Base-by-base conservation (phyloP, 768 basidiomycete genomes). In the Mycena epipterygia region DNA sequence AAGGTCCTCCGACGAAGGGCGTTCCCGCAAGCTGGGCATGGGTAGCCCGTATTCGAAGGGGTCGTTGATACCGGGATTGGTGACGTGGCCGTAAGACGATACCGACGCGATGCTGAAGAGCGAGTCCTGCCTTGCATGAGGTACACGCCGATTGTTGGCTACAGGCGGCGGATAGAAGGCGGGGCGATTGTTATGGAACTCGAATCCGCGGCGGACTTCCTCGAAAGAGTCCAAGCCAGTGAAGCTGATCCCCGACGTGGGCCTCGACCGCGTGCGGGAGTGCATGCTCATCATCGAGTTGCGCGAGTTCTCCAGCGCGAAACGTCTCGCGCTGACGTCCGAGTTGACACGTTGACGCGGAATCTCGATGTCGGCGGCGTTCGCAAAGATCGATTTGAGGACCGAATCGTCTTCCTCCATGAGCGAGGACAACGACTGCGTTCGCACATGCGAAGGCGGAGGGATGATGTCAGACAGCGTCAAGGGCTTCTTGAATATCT, bases 381-480 rank as follows among this genome's bases (percentile, higher is more conserved):
- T 82, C 0, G 85, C 86, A 37, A 87, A 84, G 55, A 91, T 89
- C 0, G 90, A 91, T 25, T 87, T 82, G 63, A 90, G 79, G 1
- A 90, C 79, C 0, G 87, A 86, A 25, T 87, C 87, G 51, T 89
- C 89, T 27, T 89, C 87, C 5, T 82, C 82, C 65, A 79, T 77
- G 44, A 82, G 75, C 13, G 86, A 88, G 5, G 80, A 80, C 52
- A 81, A 80, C 0, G 90, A 89, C 37, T 87, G 76, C 2, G 86
- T 83, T 32, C 85, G 85, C 21, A 82, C 84, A 73, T 89, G 85
- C 14, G 86, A 82, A 0, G 86, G 84, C 0, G 92, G 89, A 8
- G 93, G 93, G 56, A 94, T 92, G 77, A 95, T 93, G 70, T 94
- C 92, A 0, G 92, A 89, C 27, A 94, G 81, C 4, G 92, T 93